Evolutionary conservation across 805 yeast species (phyloP).

Genomic region (Vanderwaltozyma verrucispora): DNA sequence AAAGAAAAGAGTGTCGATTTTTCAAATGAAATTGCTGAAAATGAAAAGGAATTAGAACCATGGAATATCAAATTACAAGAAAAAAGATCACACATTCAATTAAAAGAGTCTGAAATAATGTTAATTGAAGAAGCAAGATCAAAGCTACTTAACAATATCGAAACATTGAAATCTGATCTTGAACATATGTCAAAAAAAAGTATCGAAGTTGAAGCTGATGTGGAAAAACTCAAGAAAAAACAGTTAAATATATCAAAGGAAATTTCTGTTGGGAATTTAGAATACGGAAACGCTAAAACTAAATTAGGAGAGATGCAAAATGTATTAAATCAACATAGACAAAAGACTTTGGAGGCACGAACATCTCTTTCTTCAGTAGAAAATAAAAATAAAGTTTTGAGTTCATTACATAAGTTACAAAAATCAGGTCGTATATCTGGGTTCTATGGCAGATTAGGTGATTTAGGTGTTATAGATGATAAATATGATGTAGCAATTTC

Average conservation of each 20-base stretch:
- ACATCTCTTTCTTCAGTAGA: constrained; percentile 45
- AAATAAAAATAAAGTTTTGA: constrained; percentile 63
- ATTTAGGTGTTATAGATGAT: constrained; percentile 82
- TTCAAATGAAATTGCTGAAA: constrained; percentile 50
- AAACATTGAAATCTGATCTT: constrained; percentile 35
- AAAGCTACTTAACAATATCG: constrained; percentile 36
- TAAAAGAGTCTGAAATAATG: constrained; percentile 56
- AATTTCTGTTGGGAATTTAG: constrained; percentile 46
- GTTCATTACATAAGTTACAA: constrained; percentile 57
- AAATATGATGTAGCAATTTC: constrained; percentile 88
- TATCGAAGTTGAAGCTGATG: constrained; percentile 38
- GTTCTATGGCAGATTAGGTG: constrained; percentile 85
- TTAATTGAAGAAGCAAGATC: constrained; percentile 40
- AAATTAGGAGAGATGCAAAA: constrained; percentile 45
- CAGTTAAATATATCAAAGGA: constrained; percentile 42
- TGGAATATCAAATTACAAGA: constrained; percentile 62
- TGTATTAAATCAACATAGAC: constrained; percentile 44
- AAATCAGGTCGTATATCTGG: constrained; percentile 78
- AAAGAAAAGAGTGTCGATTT: constrained; percentile 65
- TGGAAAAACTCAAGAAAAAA: constrained; percentile 38
- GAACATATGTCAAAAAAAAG: constrained; percentile 39
- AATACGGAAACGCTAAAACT: constrained; percentile 38
- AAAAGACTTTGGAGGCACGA: constrained; percentile 56
- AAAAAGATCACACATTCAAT: constrained; percentile 51
- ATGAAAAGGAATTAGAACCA: constrained; percentile 67